Conservation (phyloP, 805 yeast genomes). For the Wickerhamomyces subpelliculosus region DNA sequence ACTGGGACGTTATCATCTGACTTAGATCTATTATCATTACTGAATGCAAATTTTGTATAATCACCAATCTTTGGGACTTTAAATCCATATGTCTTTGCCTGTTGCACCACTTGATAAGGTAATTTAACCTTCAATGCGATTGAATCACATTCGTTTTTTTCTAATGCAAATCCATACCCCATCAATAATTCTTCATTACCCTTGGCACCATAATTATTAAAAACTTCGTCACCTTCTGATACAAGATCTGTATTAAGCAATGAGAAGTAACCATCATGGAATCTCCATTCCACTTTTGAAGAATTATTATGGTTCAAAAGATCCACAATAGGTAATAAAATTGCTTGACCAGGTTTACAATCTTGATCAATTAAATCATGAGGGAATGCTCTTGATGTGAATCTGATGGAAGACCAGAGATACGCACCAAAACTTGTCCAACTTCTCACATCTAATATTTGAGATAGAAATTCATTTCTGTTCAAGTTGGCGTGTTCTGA, state of each 20-base stretch:
- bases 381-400: slow-evolving; percentile 80
- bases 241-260: slow-evolving; percentile 10
- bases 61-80: slow-evolving; percentile 31
- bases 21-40: slow-evolving; percentile 7
- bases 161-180: slow-evolving; percentile 66
- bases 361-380: slow-evolving; percentile 32
- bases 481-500: slow-evolving; percentile 9
- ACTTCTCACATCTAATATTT: slow-evolving; percentile 18
- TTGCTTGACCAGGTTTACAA: slow-evolving; percentile 39
- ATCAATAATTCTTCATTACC: slow-evolving; percentile 80
- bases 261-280: slow-evolving; percentile 15
- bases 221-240: slow-evolving; percentile 39
- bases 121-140: slow-evolving; percentile 58
- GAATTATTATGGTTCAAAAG: slow-evolving; percentile 64
- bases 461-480: slow-evolving; percentile 13
- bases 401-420: slow-evolving; percentile 67
- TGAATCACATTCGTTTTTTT: slow-evolving; percentile 51
- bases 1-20: slow-evolving; percentile 6
- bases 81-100: slow-evolving; percentile 31
- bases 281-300: slow-evolving; percentile 63
- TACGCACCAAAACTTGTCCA: slow-evolving; percentile 68
- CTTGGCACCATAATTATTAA: slow-evolving; percentile 83
- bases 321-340: slow-evolving; percentile 76
- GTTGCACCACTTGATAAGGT: slow-evolving; percentile 17
- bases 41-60: slow-evolving; percentile 32